These are phyloP conservation scores for Kitagawia praeruptora DNA, from an alignment of 129 eudicot genomes.

Conservation along the genomic window DNA sequence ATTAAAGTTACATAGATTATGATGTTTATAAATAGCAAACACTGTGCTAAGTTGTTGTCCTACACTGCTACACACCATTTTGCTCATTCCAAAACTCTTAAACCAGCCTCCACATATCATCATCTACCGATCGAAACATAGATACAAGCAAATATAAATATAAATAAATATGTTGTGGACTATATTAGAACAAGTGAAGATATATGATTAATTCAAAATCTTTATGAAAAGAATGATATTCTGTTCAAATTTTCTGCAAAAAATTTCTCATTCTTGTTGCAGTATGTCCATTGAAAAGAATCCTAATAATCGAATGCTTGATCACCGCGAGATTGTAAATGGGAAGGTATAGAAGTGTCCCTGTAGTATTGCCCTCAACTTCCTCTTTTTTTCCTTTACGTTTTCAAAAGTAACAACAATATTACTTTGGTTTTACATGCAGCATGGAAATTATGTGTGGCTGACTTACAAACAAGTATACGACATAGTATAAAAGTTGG, in stretches of 20 bases:
- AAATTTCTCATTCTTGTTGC: conserved; percentile 12
- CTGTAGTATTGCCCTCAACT: too few species aligned
- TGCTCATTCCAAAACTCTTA: background rate
- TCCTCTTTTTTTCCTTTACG: background rate
- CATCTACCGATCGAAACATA: background rate
- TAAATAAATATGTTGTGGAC: too few species aligned
- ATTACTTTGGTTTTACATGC: conserved; percentile 18
- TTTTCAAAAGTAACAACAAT: background rate
- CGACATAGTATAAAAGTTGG: conserved; percentile 59
- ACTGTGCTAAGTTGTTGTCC: too few species aligned
- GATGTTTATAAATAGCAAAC: too few species aligned
- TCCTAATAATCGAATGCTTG: conserved; percentile 56
- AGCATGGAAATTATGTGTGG: conserved; percentile 86
- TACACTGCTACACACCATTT: too few species aligned
- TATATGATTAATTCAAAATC: too few species aligned
- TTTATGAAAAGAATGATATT: background rate
- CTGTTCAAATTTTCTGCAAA: background rate
- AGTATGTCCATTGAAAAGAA: conserved; percentile 45
- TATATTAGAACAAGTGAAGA: too few species aligned
- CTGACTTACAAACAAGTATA: conserved; percentile 77
- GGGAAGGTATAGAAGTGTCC: conserved; percentile 36
- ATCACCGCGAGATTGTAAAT: conserved; percentile 36
- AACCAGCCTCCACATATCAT: background rate
- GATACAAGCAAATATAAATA: too few species aligned
- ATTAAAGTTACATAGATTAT: too few species aligned